These are phyloP conservation scores for Pestalotiopsis sp. DNA, from an alignment of 2,329 filamentous ascomycete genomes.

Conservation along the genomic window DNA sequence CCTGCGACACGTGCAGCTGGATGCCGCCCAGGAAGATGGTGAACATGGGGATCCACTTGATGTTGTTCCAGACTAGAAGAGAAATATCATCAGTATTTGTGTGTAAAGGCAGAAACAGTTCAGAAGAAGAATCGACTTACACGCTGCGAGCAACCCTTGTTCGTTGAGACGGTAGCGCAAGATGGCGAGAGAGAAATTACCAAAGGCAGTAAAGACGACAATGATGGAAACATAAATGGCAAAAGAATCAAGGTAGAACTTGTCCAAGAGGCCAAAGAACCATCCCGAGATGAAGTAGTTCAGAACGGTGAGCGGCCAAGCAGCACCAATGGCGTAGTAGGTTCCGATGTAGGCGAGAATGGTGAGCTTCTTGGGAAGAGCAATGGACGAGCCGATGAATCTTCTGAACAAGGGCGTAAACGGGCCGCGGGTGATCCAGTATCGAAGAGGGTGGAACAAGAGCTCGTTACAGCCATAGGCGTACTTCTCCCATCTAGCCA, in stretches of 20 bases:
- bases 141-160: slow-evolving; percentile 45
- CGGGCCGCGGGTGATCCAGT: slow-evolving; percentile 73
- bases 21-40: slow-evolving; percentile 46
- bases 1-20: slow-evolving; percentile 42
- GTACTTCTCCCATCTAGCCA: slow-evolving; percentile 86
- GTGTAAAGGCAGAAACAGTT: background rate
- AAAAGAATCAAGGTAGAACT: slow-evolving; percentile 68
- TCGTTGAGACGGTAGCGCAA: slow-evolving; percentile 62
- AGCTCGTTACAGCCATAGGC: slow-evolving; percentile 84
- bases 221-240: slow-evolving; percentile 35
- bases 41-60: slow-evolving; percentile 50
- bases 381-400: slow-evolving; percentile 75
- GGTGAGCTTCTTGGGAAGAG: slow-evolving; percentile 75
- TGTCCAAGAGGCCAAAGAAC: slow-evolving; percentile 52
- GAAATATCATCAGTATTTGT: background rate
- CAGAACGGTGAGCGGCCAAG: slow-evolving; percentile 71
- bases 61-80: slow-evolving; percentile 49
- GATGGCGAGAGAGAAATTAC: slow-evolving; percentile 51
- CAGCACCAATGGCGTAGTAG: slow-evolving; percentile 77
- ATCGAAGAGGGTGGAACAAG: slow-evolving; percentile 75
- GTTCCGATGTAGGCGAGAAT: slow-evolving; percentile 79
- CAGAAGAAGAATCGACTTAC: slow-evolving; percentile 26
- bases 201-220: slow-evolving; percentile 34
- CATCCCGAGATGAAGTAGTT: slow-evolving; percentile 80
- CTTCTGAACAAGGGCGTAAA: slow-evolving; percentile 78